Evolutionary conservation across 2,329 filamentous ascomycete species (phyloP), one percentile per base, ranked within the genome.

Genomic region (Ophiobolus disseminans): DNA sequence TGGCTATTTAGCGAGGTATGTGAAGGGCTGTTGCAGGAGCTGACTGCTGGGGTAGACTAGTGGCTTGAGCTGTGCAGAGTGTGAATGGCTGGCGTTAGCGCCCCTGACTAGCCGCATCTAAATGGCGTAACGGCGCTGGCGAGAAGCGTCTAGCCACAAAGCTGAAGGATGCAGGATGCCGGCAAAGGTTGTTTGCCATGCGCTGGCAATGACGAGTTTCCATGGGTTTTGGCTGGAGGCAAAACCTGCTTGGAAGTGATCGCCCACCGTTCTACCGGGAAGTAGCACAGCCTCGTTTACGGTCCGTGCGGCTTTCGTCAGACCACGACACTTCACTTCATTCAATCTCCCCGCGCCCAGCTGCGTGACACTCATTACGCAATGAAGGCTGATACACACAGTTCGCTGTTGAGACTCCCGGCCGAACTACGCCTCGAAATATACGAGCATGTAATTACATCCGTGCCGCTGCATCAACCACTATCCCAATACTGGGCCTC

Each of bases 31-130:
- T 28, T 38, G 34, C 40, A 23, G 17, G 43, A n/a, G n/a, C n/a
- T n/a, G n/a, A n/a, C n/a, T n/a, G n/a, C n/a, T n/a, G n/a, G n/a
- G n/a, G n/a, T n/a, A n/a, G n/a, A n/a, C n/a, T n/a, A n/a, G n/a
- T n/a, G n/a, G n/a, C n/a, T n/a, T n/a, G n/a, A n/a, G 35, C n/a
- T 17, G 22, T 47, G n/a, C 13, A 31, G 26, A 21, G 20, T 42
- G 25, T 46, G 47, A 35, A 42, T 51, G 47, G 40, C 26, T 31
- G 44, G 44, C 35, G 42, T 14, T 54, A 30, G 17, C 17, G 37
- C 23, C 3, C 1, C 19, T 39, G 38, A 39, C 44, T 45, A 45
- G 48, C 22, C 31, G 11, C 23, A 45, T 23, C 23, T 14, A 37
- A 8, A 40, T 50, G 30, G 47, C 21, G 31, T 19, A 38, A 42